phyloP scores from a whole-genome alignment of 371 early-diverging fungal species.

The Lichtheimia ornata region DNA sequence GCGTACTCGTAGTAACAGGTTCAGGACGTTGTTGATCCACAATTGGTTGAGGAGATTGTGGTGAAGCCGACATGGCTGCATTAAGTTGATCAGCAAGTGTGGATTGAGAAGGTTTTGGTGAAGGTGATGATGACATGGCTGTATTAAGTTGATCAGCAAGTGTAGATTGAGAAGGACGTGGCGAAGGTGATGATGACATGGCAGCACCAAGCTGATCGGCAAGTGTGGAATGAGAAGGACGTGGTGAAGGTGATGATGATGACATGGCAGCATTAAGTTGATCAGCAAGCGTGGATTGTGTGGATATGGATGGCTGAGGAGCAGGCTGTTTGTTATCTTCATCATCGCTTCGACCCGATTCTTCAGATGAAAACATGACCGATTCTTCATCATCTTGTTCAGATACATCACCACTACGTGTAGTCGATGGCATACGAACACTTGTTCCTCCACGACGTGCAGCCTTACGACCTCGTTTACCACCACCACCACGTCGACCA shows the following conservation, averaged over 20 bases:
- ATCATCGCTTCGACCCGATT: no score
- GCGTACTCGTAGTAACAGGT: constrained; percentile 8
- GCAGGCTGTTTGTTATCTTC: no score
- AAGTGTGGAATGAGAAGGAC: not conserved
- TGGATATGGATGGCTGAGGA: no score
- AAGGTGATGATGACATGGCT: constrained; percentile 5
- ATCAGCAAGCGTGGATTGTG: no score
- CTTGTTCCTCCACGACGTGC: no score
- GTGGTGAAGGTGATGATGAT: not conserved
- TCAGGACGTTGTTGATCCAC: constrained; percentile 5
- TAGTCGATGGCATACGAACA: no score
- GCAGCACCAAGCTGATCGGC: constrained; percentile 1
- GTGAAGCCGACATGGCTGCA: constrained; percentile 5
- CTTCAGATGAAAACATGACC: no score
- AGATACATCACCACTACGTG: no score
- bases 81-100: constrained; percentile 8
- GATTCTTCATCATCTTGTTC: no score
- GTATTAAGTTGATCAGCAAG: not conserved
- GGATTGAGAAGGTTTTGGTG: not conserved
- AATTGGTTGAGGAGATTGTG: not conserved
- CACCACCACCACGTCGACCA: no score
- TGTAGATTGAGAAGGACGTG: not conserved
- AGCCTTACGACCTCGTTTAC: no score
- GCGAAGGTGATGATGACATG: constrained; percentile 4
- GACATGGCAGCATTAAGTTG: not conserved